These are phyloP conservation scores for Yueomyces sp. DNA, from an alignment of 805 yeast species.

Conservation along the genomic window DNA sequence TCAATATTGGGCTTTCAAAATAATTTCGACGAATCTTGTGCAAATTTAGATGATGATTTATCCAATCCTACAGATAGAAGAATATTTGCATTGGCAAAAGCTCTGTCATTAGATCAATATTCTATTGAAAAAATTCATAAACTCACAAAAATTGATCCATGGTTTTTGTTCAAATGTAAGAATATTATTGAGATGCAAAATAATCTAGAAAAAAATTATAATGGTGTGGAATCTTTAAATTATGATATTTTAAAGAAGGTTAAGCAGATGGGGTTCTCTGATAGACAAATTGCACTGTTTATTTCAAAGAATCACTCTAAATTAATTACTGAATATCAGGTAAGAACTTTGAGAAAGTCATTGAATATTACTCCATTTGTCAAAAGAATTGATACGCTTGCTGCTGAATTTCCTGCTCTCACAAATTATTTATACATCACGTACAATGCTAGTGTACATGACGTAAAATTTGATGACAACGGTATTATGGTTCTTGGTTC, in stretches of 20 bases:
- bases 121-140: conserved; percentile 88
- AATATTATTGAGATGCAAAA: conserved; percentile 85
- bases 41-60: conserved; percentile 55
- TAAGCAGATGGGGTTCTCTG: conserved; percentile 90
- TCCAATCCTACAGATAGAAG: conserved; percentile 89
- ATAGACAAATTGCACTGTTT: conserved; percentile 76
- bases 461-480: conserved; percentile 65
- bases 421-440: conserved; percentile 92
- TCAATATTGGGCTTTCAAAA: conserved; percentile 60
- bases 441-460: conserved; percentile 71
- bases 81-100: conserved; percentile 98
- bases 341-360: conserved; percentile 68
- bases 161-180: conserved; percentile 89
- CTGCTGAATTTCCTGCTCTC: conserved; percentile 96
- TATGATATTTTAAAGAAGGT: conserved; percentile 63
- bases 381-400: conserved; percentile 95
- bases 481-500: conserved; percentile 95
- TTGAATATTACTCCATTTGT: conserved; percentile 87
- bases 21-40: conserved; percentile 37
- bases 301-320: conserved; percentile 35
- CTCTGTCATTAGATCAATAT: conserved; percentile 80
- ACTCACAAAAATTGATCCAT: conserved; percentile 81
- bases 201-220: conserved; percentile 49
- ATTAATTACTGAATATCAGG: conserved; percentile 49
- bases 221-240: conserved; percentile 43